Evolutionary conservation across 225 moss, liverwort and hornwort species (phyloP).

Genomic region (Sphagnum contortum): DNA sequence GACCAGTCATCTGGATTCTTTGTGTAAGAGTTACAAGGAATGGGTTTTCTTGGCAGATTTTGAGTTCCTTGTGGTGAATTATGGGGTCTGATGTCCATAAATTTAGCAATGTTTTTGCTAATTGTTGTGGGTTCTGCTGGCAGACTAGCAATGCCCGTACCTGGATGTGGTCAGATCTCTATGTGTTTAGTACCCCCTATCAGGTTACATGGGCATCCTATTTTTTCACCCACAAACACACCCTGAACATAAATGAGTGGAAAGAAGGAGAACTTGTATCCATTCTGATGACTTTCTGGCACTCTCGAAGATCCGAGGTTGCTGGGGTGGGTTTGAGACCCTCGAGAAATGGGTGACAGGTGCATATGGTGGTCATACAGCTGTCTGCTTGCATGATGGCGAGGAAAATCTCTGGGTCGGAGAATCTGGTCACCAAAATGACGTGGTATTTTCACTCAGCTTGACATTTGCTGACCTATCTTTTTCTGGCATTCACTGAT

Average conservation of each 20-base stretch:
- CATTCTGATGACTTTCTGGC: conserved; percentile 60
- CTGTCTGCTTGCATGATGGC: conserved; percentile 57
- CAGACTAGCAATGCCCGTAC: conserved; percentile 55
- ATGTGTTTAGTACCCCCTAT: conserved; percentile 60
- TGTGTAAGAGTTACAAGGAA: too few relatives aligned
- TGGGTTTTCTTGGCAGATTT: too few relatives aligned
- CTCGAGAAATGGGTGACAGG: conserved; percentile 69
- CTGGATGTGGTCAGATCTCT: conserved; percentile 69
- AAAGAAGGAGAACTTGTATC: conserved; percentile 53
- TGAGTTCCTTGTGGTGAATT: too few relatives aligned
- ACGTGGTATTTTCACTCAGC: conserved; percentile 19
- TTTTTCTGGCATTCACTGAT: too few relatives aligned
- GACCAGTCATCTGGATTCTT: too few relatives aligned
- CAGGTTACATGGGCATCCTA: conserved; percentile 69
- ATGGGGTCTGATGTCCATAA: neutral
- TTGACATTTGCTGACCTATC: too few relatives aligned
- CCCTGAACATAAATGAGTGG: conserved; percentile 54
- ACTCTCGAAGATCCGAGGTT: conserved; percentile 56
- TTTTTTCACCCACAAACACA: conserved; percentile 60
- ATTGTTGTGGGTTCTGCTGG: neutral
- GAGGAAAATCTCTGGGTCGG: conserved; percentile 60
- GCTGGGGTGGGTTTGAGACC: conserved; percentile 72
- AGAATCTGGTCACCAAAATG: conserved; percentile 70
- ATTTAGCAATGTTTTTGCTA: neutral
- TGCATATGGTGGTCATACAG: conserved; percentile 62